A percentile compares a stretch with the other conserved stretches of the same genome.
Conservation (phyloP, 495 filamentous ascomycete species). For the Aspergillus bertholletiae region DNA sequence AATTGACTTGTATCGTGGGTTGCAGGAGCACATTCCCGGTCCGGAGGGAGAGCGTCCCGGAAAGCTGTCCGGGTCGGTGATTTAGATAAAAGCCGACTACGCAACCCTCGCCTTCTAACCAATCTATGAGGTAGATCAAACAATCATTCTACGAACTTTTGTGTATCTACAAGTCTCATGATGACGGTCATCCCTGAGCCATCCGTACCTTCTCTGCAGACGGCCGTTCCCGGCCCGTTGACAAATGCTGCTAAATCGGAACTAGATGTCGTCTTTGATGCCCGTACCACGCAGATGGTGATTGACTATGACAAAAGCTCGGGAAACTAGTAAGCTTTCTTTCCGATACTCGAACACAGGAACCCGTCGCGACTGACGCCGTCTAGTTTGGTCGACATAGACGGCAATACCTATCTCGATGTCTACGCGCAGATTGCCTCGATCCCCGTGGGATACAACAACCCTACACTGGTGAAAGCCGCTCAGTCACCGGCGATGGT, state of each 20-base stretch:
- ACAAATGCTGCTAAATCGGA: constrained; percentile 27
- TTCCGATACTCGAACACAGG: constrained; percentile 28
- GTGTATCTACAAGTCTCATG: background rate
- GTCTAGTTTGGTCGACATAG: background rate
- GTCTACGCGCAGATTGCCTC: constrained; percentile 51
- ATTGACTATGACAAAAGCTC: constrained; percentile 60
- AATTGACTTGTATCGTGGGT: too few species aligned
- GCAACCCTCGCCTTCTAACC: too few species aligned
- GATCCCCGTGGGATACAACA: constrained; percentile 84
- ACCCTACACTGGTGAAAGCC: constrained; percentile 61
- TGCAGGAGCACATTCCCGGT: background rate
- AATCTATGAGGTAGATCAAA: too few species aligned
- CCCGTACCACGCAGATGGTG: constrained; percentile 77
- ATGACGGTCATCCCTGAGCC: background rate
- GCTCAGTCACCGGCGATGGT: constrained; percentile 67
- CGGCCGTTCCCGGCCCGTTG: background rate
- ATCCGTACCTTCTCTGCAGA: background rate
- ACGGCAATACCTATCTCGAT: constrained; percentile 61
- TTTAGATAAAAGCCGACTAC: too few species aligned
- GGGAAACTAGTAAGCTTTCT: constrained; percentile 31
- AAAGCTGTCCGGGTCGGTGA: background rate
- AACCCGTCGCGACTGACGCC: too few species aligned
- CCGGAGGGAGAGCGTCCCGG: background rate
- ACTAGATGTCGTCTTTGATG: constrained; percentile 73
- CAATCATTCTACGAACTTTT: background rate